phyloP scores from a whole-genome alignment of 139 green algal genomes.

The Pleodorina starrii region DNA sequence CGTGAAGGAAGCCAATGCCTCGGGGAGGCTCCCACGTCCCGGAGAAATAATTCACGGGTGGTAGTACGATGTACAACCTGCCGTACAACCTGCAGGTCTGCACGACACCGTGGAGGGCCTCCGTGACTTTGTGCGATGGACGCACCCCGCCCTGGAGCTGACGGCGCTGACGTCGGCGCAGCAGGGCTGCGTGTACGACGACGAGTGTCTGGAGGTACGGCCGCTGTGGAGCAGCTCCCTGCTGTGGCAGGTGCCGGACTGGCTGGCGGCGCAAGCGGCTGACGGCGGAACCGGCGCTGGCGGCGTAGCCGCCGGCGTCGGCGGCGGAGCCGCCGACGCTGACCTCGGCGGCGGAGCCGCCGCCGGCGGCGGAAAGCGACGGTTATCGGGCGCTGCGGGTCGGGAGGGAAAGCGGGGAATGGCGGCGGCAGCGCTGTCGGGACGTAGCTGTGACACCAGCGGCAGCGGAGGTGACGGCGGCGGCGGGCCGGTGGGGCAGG shows the following conservation, averaged over 20 bases:
- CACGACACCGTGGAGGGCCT: slow-evolving; percentile 60
- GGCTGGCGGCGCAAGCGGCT: too few species aligned
- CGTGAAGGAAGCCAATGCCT: too few species aligned
- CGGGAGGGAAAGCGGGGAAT: background rate
- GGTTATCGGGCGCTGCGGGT: background rate
- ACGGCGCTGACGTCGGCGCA: slow-evolving; percentile 25
- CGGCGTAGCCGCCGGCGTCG: background rate
- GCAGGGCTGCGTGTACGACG: slow-evolving; percentile 48
- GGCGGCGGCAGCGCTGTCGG: background rate
- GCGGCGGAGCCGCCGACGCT: too few species aligned
- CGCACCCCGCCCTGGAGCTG: slow-evolving; percentile 62
- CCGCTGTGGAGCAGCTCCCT: slow-evolving; percentile 18
- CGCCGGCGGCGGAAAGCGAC: too few species aligned
- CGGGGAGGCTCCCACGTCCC: too few species aligned
- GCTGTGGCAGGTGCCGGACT: slow-evolving; percentile 55
- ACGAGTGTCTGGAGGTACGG: slow-evolving; percentile 70
- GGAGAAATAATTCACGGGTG: too few species aligned
- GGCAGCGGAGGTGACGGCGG: too few species aligned
- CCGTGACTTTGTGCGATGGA: slow-evolving; percentile 71
- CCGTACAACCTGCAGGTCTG: background rate
- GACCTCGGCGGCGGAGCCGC: too few species aligned
- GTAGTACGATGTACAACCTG: too few species aligned
- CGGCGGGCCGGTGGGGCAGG: slow-evolving; percentile 16
- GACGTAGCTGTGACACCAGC: too few species aligned
- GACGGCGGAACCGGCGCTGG: too few species aligned